These are phyloP conservation scores for Catharanthus roseus DNA, from an alignment of 257 asterid genomes.

Conservation along the genomic window DNA sequence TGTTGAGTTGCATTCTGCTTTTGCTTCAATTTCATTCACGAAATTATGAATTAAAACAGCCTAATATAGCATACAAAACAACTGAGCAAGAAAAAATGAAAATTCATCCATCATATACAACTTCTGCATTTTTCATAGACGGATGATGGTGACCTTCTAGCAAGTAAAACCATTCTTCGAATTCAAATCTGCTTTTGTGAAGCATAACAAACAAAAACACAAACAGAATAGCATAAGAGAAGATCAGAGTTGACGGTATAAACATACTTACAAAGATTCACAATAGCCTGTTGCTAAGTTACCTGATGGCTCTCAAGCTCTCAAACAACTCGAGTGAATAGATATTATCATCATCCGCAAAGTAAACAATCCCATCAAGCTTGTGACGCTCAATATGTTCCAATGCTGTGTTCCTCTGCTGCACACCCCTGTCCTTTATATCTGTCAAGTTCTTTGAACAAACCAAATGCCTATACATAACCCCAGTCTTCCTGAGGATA, in stretches of 20 bases:
- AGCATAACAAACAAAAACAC: neutral
- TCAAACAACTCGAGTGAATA: constrained; percentile 79
- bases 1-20: neutral
- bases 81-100: neutral
- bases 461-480: constrained; percentile 80
- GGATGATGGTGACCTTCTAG: neutral
- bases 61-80: neutral
- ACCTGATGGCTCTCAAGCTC: constrained; percentile 76
- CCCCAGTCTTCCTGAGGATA: constrained; percentile 67
- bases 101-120: neutral
- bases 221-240: neutral
- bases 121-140: neutral
- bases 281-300: neutral
- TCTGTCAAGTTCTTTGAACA: constrained; percentile 56
- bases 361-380: constrained; percentile 86
- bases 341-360: constrained; percentile 86
- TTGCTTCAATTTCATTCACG: neutral
- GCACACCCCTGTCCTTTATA: constrained; percentile 70
- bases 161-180: neutral
- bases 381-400: constrained; percentile 84
- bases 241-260: neutral
- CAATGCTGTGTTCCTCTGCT: constrained; percentile 82
- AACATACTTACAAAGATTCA: neutral
- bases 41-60: neutral
- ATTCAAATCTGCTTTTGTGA: neutral